Base-by-base conservation (phyloP, 1,284 basidiomycete species). In the Rhodotorula glutinis region DNA sequence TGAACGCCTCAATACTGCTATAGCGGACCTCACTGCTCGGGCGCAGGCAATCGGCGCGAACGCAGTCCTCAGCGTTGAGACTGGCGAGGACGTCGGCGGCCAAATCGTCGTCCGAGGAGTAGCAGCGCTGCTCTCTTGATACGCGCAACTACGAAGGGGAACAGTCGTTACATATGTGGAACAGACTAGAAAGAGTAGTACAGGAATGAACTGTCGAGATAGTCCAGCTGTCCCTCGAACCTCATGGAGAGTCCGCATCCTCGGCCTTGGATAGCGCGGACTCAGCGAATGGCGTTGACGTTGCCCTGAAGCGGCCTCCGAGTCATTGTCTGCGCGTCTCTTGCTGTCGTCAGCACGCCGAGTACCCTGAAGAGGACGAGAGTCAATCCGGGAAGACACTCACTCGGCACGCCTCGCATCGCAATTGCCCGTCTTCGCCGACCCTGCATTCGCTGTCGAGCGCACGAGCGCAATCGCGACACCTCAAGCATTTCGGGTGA, bases 321-420 rank as follows among this genome's bases (percentile, higher is more conserved):
- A 38, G 33, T 38, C 33, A 38, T 38, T 11, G 33, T 38, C 33
- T 38, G 11, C 33, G 33, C 33, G 11, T 11, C 33, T 5, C 11
- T n/a, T n/a, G n/a, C n/a, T n/a, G n/a, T n/a, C n/a, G n/a, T n/a
- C n/a, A n/a, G n/a, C n/a, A n/a, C n/a, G n/a, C n/a, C n/a, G n/a
- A n/a, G n/a, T n/a, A n/a, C n/a, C n/a, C n/a, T n/a, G n/a, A n/a
- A n/a, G n/a, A n/a, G n/a, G n/a, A n/a, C n/a, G n/a, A n/a, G n/a
- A n/a, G n/a, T n/a, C n/a, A n/a, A n/a, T n/a, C n/a, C n/a, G n/a
- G n/a, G n/a, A n/a, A n/a, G n/a, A n/a, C n/a, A n/a, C 49, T 51
- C 43, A 66, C 66, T 51, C 71, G 55, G 46, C 71, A 73, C 23
- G 43, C 66, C 46, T 71, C 66, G 57, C 71, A 73, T 25, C 69